A percentile compares a stretch with the other conserved stretches of the same genome.
These are phyloP conservation scores for Scheffersomyces insectosa DNA, from an alignment of 1,139 yeast species.

Conservation along the genomic window DNA sequence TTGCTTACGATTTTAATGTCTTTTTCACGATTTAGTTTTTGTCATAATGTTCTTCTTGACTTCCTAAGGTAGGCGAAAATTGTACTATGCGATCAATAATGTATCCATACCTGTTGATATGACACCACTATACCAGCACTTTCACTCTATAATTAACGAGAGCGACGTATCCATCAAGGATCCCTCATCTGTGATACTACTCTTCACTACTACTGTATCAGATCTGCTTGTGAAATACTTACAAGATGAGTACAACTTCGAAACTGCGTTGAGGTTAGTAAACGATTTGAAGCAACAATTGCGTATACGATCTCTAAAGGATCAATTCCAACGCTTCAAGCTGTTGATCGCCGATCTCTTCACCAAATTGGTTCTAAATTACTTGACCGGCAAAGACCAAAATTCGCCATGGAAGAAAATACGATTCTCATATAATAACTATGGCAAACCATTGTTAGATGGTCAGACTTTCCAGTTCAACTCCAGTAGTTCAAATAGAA, in stretches of 20 bases:
- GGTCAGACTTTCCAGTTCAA: conserved; percentile 37
- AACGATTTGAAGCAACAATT: conserved; percentile 37
- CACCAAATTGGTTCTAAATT: conserved; percentile 26
- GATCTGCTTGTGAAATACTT: conserved; percentile 17
- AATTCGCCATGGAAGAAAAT: conserved; percentile 21
- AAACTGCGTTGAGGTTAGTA: conserved; percentile 33
- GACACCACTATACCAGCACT: too few relatives aligned
- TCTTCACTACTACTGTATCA: conserved; percentile 21
- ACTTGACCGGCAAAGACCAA: conserved; percentile 9
- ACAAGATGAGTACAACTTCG: conserved; percentile 38
- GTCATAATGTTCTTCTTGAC: too few relatives aligned
- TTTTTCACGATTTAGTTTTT: too few relatives aligned
- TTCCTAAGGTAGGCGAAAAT: too few relatives aligned
- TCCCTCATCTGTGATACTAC: too few relatives aligned
- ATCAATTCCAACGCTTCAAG: conserved; percentile 16
- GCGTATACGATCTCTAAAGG: conserved; percentile 30
- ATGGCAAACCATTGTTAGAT: conserved; percentile 38
- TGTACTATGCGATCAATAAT: too few relatives aligned
- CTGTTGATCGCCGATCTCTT: conserved; percentile 24
- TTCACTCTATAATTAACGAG: too few relatives aligned
- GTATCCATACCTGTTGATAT: too few relatives aligned
- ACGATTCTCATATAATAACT: conserved; percentile 24
- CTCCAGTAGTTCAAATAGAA: conserved; percentile 57
- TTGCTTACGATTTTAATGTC: too few relatives aligned
- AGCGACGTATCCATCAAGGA: too few relatives aligned